Evolutionary conservation across 2,329 filamentous ascomycete genomes (phyloP).

Genomic region (Dryadomyces quercivorus): DNA sequence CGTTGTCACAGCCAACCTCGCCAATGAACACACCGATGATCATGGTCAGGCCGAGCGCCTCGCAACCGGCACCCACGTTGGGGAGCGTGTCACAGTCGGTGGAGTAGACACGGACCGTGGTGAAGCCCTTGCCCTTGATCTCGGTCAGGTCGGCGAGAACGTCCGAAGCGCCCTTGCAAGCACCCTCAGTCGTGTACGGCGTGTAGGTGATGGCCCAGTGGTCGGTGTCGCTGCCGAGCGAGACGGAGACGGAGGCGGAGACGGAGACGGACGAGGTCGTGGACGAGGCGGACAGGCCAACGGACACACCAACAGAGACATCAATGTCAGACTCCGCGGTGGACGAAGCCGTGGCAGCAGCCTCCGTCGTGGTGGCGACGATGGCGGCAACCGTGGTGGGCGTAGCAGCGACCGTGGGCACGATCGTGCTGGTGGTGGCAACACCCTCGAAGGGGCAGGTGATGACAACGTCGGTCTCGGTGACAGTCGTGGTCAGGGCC

Average conservation of each 20-base stretch:
- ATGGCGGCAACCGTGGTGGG: slow-evolving; percentile 17
- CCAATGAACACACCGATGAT: slow-evolving; percentile 85
- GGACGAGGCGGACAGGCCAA: slow-evolving; percentile 16
- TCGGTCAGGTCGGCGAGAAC: slow-evolving; percentile 49
- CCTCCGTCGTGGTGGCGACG: slow-evolving; percentile 13
- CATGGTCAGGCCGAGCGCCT: slow-evolving; percentile 57
- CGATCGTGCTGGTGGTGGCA: slow-evolving; percentile 10
- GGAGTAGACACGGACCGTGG: slow-evolving; percentile 70
- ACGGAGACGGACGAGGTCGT: slow-evolving; percentile 14
- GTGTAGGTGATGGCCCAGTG: slow-evolving; percentile 74
- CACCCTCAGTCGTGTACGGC: slow-evolving; percentile 48
- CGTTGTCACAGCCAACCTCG: slow-evolving; percentile 44
- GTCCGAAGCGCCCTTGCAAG: slow-evolving; percentile 51
- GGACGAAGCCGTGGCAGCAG: slow-evolving; percentile 12
- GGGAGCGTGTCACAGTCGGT: slow-evolving; percentile 78
- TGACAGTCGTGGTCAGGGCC: slow-evolving; percentile 54
- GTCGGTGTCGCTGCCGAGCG: slow-evolving; percentile 26
- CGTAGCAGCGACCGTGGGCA: not conserved
- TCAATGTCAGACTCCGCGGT: slow-evolving; percentile 13
- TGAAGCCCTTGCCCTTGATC: slow-evolving; percentile 57
- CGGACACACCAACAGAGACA: slow-evolving; percentile 15
- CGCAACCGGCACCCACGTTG: slow-evolving; percentile 59
- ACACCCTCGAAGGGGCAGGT: slow-evolving; percentile 56
- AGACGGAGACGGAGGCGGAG: slow-evolving; percentile 9
- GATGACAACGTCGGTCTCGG: slow-evolving; percentile 54